A percentile compares a stretch with the other conserved stretches of the same genome.
Conservation (phyloP, 768 basidiomycete genomes). For the Suillus decipiens region DNA sequence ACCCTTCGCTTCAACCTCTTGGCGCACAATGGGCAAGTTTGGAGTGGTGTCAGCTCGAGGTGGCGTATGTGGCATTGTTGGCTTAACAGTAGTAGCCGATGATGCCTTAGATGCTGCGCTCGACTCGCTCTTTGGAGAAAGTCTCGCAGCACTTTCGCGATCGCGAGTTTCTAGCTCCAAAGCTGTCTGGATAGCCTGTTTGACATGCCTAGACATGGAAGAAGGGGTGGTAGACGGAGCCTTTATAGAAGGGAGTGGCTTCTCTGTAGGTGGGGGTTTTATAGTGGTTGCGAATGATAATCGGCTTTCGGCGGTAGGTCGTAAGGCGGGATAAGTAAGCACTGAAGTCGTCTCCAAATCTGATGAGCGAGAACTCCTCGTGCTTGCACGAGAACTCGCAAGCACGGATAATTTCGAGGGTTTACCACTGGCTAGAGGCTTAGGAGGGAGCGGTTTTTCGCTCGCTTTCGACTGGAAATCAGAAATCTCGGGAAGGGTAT, state of each 20-base stretch:
- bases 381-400: conserved; percentile 64
- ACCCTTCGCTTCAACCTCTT: conserved; percentile 23
- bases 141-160: conserved; percentile 15
- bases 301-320: conserved; percentile 64
- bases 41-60: conserved; percentile 24
- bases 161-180: conserved; percentile 62
- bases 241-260: conserved; percentile 27
- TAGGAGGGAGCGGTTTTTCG: conserved; percentile 26
- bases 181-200: conserved; percentile 68
- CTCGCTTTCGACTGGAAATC: conserved; percentile 53
- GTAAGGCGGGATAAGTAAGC: conserved; percentile 71
- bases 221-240: conserved; percentile 39
- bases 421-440: conserved; percentile 31
- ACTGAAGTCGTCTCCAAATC: conserved; percentile 58
- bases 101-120: conserved; percentile 22
- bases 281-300: conserved; percentile 30
- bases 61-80: conserved; percentile 22
- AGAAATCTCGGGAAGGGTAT: conserved; percentile 56
- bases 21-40: conserved; percentile 15
- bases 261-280: conserved; percentile 17
- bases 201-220: conserved; percentile 60
- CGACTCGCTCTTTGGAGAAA: conserved; percentile 15
- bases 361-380: conserved; percentile 55
- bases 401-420: conserved; percentile 71
- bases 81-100: conserved; percentile 23